These are phyloP conservation scores for Helichrysum umbraculigerum DNA, from an alignment of 129 eudicot species.

Conservation along the genomic window DNA sequence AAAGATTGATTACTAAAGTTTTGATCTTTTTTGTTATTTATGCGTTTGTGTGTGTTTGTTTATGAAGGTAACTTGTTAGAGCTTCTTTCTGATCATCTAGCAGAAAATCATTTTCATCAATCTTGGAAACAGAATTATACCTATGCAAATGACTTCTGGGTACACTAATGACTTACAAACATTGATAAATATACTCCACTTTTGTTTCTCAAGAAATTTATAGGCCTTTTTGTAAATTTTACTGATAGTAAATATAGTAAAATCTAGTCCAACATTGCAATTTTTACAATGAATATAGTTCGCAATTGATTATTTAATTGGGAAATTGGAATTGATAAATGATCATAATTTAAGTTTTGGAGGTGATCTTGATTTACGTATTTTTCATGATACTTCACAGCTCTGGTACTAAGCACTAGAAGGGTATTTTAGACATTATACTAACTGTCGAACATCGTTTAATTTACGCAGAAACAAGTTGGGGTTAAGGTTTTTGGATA, in stretches of 20 bases:
- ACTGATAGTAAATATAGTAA: not conserved
- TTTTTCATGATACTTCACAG: not conserved
- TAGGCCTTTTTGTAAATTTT: not conserved
- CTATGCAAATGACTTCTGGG: not conserved
- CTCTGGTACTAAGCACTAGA: not conserved
- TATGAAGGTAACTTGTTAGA: constrained; percentile 17
- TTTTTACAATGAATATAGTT: too few species aligned
- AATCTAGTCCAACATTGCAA: not conserved
- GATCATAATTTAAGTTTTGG: not conserved
- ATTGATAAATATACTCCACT: not conserved
- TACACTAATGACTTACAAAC: not conserved
- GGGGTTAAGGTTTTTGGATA: not conserved
- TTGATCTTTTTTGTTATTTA: constrained; percentile 3
- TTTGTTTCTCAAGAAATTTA: not conserved
- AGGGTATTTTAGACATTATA: not conserved
- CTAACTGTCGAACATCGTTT: not conserved
- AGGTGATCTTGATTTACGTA: not conserved
- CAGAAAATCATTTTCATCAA: not conserved
- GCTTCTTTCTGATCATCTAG: constrained; percentile 11
- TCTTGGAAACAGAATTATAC: constrained; percentile 2
- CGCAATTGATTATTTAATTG: not conserved
- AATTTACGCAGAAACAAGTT: too few species aligned
- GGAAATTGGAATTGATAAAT: not conserved
- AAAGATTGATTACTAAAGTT: not conserved
- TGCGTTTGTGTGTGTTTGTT: constrained; percentile 18